Evolutionary conservation across 1,284 basidiomycete genomes (phyloP).

Genomic region (Omphalotus olearius): DNA sequence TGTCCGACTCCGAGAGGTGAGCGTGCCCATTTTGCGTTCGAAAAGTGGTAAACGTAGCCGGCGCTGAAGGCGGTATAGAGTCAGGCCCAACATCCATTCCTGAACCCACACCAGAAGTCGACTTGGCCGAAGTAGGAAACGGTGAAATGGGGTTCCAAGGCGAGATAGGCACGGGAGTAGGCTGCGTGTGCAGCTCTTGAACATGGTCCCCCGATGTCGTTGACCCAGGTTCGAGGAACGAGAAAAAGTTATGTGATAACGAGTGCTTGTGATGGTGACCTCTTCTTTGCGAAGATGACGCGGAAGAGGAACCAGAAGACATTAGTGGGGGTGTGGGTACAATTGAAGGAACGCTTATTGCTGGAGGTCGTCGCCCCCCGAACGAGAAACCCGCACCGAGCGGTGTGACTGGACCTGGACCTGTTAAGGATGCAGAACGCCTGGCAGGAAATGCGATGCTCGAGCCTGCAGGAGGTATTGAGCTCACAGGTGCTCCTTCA

Average conservation of each 20-base stretch:
- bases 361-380: conserved; percentile 36
- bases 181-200: conserved; percentile 39
- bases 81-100: too few species aligned
- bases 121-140: conserved; percentile 22
- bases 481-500: conserved; percentile 42
- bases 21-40: too few species aligned
- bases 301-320: conserved; percentile 21
- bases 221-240: conserved; percentile 68
- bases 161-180: conserved; percentile 46
- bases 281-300: conserved; percentile 42
- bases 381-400: conserved; percentile 66
- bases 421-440: conserved; percentile 18
- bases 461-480: conserved; percentile 41
- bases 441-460: conserved; percentile 28
- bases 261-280: conserved; percentile 95
- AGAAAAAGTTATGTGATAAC: conserved; percentile 91
- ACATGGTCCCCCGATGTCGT: conserved; percentile 10
- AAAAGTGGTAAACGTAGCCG: too few species aligned
- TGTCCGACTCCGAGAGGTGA: too few species aligned
- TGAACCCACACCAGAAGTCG: too few species aligned
- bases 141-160: conserved; percentile 48
- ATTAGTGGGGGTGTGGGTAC: conserved; percentile 14
- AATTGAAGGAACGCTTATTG: conserved; percentile 16
- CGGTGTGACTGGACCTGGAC: conserved; percentile 30
- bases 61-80: not conserved